Evolutionary conservation across 2,329 filamentous ascomycete species (phyloP), one percentile per base, ranked within the genome.

Genomic region (Epichloe hybrida): DNA sequence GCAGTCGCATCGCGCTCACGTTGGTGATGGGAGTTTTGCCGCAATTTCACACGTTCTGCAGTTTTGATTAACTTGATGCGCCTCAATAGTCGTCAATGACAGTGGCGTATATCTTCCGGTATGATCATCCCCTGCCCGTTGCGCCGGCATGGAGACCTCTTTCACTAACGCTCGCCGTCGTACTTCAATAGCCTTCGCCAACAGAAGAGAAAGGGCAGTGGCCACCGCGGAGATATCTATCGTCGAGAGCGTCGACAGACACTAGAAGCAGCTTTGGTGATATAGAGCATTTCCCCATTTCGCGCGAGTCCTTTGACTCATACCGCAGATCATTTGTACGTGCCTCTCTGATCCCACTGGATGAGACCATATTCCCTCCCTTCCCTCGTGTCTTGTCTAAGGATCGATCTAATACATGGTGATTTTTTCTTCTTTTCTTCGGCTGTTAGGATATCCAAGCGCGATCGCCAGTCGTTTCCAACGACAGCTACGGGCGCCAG

Each of bases 231-330:
- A 70, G 73, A 55, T 72, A 74, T 54, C 66, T 79, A 51, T 62
- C 68, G 12, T 74, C 76, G 9, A 71, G 76, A 51, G 71, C 69
- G 42, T 81, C 79, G 5, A 74, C 71, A 57, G 75, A 79, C 56
- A 76, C 72, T 35, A 69, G 70, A 51, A 81, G 77, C 62, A 79
- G 84, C 59, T 72, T 87, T 53, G 81, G 83, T 60, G 88, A 95
- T 55, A 90, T 89, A 59, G 91, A 97, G 64, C 89, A 86, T 13
- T 97, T 97, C 65, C 88, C 86, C 56, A 97, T 97, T 65, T 95
- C 90, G 38, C 80, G 91, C 61, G 93, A 97, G 70, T 96, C 90
- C 2, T 97, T 97, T 63, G 93, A 97, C 66, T 95, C 90, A 3
- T 97, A 97, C 69, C 79, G 93, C 56, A 82, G 93, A 61, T 96